phyloP scores from a whole-genome alignment of 2,329 filamentous ascomycete genomes.

The Alternaria rosae region DNA sequence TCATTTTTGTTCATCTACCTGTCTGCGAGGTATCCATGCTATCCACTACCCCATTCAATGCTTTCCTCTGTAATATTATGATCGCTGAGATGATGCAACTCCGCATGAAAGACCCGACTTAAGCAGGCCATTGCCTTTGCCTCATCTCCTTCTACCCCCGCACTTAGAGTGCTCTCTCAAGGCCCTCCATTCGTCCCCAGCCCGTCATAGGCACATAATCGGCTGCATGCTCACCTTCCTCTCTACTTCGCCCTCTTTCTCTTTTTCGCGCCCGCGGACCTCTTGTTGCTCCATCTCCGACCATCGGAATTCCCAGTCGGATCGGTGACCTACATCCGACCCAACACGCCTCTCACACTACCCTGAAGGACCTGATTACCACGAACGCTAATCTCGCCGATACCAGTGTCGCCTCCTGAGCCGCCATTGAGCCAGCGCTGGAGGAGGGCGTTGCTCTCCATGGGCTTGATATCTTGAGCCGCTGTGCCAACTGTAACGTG shows the following conservation, averaged over 20 bases:
- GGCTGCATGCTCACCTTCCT: too few species aligned
- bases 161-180: neutral
- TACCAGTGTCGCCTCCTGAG: slow-evolving; percentile 59
- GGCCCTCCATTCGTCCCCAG: neutral
- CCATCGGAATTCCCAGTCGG: neutral
- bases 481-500: slow-evolving; percentile 92
- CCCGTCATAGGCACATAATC: neutral
- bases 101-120: neutral
- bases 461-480: slow-evolving; percentile 78
- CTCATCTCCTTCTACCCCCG: neutral
- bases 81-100: neutral
- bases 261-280: too few species aligned
- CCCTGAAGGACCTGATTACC: slow-evolving; percentile 65
- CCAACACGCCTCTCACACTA: slow-evolving; percentile 56
- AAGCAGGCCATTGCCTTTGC: neutral
- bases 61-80: neutral
- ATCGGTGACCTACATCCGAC: slow-evolving; percentile 28
- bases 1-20: neutral
- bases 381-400: slow-evolving; percentile 62
- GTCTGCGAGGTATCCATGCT: neutral
- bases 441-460: slow-evolving; percentile 90
- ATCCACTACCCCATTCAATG: neutral
- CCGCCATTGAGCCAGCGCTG: slow-evolving; percentile 74
- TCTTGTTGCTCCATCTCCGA: neutral
- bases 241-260: neutral